Conservation (phyloP, 192 early-diverging fungal species). For the Oehlia diaphana region DNA sequence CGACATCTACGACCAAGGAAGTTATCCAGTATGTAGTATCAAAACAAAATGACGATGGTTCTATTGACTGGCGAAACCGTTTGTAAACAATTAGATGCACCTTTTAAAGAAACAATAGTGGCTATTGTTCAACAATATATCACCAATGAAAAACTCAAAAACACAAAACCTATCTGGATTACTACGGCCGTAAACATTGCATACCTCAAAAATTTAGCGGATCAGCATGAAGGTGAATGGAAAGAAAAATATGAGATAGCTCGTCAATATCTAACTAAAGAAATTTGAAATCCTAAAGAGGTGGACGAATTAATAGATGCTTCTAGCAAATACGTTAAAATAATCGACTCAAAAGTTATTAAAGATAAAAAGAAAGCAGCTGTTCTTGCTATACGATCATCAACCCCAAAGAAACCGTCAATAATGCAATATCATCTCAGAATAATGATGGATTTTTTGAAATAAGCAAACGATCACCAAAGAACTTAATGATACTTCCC, state of each 20-base stretch:
- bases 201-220: background rate
- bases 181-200: slow-evolving; percentile 2
- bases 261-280: background rate
- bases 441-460: slow-evolving; percentile 2
- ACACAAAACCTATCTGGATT: background rate
- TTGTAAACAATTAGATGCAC: background rate
- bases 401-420: background rate
- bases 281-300: background rate
- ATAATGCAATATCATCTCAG: background rate
- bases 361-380: background rate
- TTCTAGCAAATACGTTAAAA: background rate
- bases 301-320: background rate
- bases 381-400: background rate
- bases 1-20: background rate
- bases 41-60: background rate
- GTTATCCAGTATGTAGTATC: background rate
- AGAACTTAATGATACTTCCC: background rate
- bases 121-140: background rate
- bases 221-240: slow-evolving; percentile 10
- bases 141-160: slow-evolving; percentile 4
- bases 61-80: background rate
- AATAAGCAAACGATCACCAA: background rate
- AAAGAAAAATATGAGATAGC: slow-evolving; percentile 13
- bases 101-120: background rate
- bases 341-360: slow-evolving; percentile 1